Base-by-base conservation (phyloP, 768 basidiomycete species). In the Sistotremastrum niveocremeum region DNA sequence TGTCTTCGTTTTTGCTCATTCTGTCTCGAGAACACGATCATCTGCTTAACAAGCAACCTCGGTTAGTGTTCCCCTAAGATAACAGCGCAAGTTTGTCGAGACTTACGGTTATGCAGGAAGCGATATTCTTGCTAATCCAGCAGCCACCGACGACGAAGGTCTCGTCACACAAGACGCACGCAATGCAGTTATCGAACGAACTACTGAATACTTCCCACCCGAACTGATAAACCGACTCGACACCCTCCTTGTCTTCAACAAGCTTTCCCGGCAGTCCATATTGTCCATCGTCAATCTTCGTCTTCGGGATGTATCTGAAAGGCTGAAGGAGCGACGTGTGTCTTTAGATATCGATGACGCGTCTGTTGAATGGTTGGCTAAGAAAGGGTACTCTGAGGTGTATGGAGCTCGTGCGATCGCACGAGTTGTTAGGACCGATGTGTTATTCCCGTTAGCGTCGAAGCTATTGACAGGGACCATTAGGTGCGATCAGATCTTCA, bases 371-470 rank as follows among this genome's bases (percentile, higher is more conserved):
- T 85, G 81, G 82, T 69, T 95, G 4, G 84, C 79, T 0, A 57
- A 72, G 47, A 71, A 77, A 40, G 90, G 90, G 0, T 91, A 86
- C 59, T 90, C 86, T 3, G 77, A 85, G 40, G 62, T 80, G 29
- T 93, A 91, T 59, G 90, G 90, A 28, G 90, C 90, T 0, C 71
- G 90, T 33, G 84, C 87, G 5, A 86, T 94, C 46, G 85, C 85
- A 6, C 66, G 90, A n/a, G 77, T 90, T 12, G 84, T 94, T 4
- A 69, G 85, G 44, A 81, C 80, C 44, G 76, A 83, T 53, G 81
- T 95, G 7, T 62, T 89, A 39, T 85, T 85, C 66, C 84, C 82
- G 28, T 65, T 94, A 12, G 89, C 90, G 0, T 77, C 78, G 59
- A 84, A 83, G 58, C 55, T 94, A 55, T 62, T 95, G 50, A 72